Conservation (phyloP, 2,329 filamentous ascomycete genomes). For the Neofusicoccum kwambonambiense region DNA sequence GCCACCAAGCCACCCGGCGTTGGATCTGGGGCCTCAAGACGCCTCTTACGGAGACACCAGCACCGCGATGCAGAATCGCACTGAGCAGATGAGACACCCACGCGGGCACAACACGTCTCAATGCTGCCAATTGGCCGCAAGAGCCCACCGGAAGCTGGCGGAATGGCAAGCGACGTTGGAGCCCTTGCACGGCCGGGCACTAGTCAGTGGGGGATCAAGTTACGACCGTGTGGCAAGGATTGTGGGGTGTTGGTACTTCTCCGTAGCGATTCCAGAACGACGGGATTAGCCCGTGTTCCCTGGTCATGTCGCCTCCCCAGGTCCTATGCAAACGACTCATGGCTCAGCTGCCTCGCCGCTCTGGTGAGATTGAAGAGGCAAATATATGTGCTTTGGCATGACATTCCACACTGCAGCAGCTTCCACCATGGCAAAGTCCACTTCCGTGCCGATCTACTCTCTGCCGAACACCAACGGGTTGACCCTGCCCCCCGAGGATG, state of each 20-base stretch:
- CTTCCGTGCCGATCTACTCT: neutral
- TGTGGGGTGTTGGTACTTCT: neutral
- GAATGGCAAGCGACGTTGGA: neutral
- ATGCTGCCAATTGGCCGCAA: neutral
- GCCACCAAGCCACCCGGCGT: neutral
- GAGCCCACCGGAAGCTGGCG: neutral
- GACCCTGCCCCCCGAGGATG: neutral
- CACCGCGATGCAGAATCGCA: neutral
- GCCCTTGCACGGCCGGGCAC: neutral
- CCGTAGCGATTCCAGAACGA: neutral
- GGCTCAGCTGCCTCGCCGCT: neutral
- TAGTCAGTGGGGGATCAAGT: neutral
- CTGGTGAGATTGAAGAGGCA: neutral
- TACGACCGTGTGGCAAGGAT: neutral
- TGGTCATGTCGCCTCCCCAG: neutral
- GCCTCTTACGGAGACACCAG: neutral
- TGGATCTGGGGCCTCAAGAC: neutral
- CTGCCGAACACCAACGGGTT: neutral
- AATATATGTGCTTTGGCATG: neutral
- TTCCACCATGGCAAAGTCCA: neutral
- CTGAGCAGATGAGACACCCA: neutral
- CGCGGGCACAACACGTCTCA: neutral
- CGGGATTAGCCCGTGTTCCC: neutral
- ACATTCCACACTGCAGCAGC: neutral
- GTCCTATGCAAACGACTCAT: too few species aligned